phyloP scores from a whole-genome alignment of 176 grass and related monocot species.

The Eragrostis nindensis region DNA sequence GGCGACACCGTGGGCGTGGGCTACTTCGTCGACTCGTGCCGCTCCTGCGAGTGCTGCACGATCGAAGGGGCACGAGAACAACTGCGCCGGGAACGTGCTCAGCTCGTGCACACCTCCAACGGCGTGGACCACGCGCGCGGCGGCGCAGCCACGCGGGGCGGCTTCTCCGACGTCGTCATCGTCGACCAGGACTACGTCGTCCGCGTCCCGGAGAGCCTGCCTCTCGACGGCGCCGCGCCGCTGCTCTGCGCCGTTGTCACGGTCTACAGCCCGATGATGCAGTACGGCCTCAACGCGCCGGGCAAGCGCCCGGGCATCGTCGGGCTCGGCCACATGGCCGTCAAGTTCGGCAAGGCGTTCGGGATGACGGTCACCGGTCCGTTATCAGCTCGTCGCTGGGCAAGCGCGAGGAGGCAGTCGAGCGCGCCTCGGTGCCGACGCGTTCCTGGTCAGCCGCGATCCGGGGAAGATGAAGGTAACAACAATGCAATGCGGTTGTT shows the following conservation, averaged over 20 bases:
- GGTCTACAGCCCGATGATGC: slow-evolving; percentile 63
- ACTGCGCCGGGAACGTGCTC: slow-evolving; percentile 49
- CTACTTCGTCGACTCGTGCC: slow-evolving; percentile 60
- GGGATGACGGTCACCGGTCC: slow-evolving; percentile 69
- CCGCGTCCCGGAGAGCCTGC: slow-evolving; percentile 50
- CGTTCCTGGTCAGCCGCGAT: slow-evolving; percentile 62
- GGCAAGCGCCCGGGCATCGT: slow-evolving; percentile 71
- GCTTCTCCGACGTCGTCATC: slow-evolving; percentile 59
- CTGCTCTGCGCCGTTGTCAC: slow-evolving; percentile 71
- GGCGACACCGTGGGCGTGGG: slow-evolving; percentile 67
- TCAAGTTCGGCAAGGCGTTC: slow-evolving; percentile 76
- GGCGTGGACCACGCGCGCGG: slow-evolving; percentile 51
- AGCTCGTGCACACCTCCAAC: slow-evolving; percentile 55
- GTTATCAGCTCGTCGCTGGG: slow-evolving; percentile 63
- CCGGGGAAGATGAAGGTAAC: slow-evolving; percentile 51
- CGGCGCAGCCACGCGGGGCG: slow-evolving; percentile 46
- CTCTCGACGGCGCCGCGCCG: slow-evolving; percentile 49
- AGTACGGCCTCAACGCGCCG: slow-evolving; percentile 49
- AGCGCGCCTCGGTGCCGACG: slow-evolving; percentile 57
- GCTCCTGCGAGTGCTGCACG: slow-evolving; percentile 54
- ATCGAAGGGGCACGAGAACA: slow-evolving; percentile 51
- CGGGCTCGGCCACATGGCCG: slow-evolving; percentile 64
- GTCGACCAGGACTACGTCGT: slow-evolving; percentile 51
- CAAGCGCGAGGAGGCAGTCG: slow-evolving; percentile 58
- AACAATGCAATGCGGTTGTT: too few relatives aligned